Conservation (phyloP, 495 filamentous ascomycete genomes). For the Tuber melanosporum region DNA sequence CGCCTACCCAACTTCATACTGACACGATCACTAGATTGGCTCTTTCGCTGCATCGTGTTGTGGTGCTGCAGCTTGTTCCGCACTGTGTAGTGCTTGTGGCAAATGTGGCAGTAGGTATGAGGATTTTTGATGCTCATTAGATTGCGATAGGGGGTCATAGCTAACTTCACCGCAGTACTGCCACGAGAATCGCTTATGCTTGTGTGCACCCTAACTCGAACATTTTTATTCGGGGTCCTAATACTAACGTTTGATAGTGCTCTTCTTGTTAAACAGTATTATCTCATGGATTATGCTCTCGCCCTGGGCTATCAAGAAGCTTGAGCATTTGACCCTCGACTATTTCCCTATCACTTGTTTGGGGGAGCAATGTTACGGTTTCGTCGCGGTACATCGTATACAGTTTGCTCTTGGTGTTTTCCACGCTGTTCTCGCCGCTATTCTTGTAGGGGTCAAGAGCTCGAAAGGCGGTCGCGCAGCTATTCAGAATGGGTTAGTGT, state of each 20-base stretch:
- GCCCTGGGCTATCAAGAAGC: conserved; percentile 92
- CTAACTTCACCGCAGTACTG: conserved; percentile 58
- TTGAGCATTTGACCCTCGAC: conserved; percentile 83
- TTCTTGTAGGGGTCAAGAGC: conserved; percentile 77
- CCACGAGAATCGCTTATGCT: conserved; percentile 94
- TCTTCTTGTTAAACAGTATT: conserved; percentile 93
- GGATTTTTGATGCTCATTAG: neutral
- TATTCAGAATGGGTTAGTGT: conserved; percentile 69
- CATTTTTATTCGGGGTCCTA: conserved; percentile 2
- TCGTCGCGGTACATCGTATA: conserved; percentile 92
- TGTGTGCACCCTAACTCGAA: conserved; percentile 33
- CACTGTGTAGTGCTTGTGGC: conserved; percentile 87
- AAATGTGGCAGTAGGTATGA: conserved; percentile 90
- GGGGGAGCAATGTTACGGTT: conserved; percentile 87
- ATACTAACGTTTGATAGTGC: conserved; percentile 46
- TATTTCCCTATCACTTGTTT: conserved; percentile 90
- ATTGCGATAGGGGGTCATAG: neutral
- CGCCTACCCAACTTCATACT: conserved; percentile 38
- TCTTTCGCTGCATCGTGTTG: conserved; percentile 80
- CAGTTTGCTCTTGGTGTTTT: conserved; percentile 95
- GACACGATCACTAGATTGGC: conserved; percentile 53
- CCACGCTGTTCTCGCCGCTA: conserved; percentile 73
- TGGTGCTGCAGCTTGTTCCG: conserved; percentile 89
- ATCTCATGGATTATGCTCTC: conserved; percentile 99
- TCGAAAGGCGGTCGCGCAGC: conserved; percentile 81